Percentiles rank a stretch among this genome's conserved stretches.
Conservation (phyloP, 2,329 filamentous ascomycete species). For the Diaporthe ilicicola region DNA sequence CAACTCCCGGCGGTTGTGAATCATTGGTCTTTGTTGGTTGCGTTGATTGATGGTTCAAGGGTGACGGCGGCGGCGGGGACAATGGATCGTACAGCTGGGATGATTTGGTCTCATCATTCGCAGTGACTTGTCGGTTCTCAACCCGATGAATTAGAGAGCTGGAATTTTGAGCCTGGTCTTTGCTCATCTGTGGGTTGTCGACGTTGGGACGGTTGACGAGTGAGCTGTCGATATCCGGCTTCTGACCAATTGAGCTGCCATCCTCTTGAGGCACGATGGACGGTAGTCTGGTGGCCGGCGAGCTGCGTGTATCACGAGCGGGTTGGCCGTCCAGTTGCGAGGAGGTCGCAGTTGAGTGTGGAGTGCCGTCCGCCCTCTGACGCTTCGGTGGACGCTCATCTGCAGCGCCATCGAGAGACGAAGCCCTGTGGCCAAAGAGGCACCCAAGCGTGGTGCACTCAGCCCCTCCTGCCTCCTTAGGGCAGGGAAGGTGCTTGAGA, state of each 20-base stretch:
- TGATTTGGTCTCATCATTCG: conserved; percentile 1
- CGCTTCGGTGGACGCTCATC: conserved; percentile 10
- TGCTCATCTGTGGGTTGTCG: neutral
- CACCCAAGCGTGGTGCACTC: conserved; percentile 30
- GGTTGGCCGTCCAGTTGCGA: neutral
- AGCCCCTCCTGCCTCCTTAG: conserved; percentile 30
- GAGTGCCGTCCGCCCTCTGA: neutral
- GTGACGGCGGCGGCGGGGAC: conserved; percentile 24
- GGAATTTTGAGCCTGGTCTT: neutral
- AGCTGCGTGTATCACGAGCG: neutral
- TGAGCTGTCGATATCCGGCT: neutral
- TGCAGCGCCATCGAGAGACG: conserved; percentile 21
- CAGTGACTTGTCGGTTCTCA: conserved; percentile 4
- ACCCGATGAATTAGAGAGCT: neutral
- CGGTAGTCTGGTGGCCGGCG: neutral
- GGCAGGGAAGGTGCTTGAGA: conserved; percentile 32
- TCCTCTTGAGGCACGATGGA: neutral
- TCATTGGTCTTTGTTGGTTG: neutral
- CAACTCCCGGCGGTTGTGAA: neutral
- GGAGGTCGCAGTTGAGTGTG: neutral
- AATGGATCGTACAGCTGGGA: conserved; percentile 31
- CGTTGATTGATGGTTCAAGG: neutral
- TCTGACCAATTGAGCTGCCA: neutral
- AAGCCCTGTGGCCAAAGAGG: conserved; percentile 30
- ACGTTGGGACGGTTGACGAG: neutral